Conservation (phyloP, 2,329 filamentous ascomycete genomes). For the Ophiostoma fasciatum region DNA sequence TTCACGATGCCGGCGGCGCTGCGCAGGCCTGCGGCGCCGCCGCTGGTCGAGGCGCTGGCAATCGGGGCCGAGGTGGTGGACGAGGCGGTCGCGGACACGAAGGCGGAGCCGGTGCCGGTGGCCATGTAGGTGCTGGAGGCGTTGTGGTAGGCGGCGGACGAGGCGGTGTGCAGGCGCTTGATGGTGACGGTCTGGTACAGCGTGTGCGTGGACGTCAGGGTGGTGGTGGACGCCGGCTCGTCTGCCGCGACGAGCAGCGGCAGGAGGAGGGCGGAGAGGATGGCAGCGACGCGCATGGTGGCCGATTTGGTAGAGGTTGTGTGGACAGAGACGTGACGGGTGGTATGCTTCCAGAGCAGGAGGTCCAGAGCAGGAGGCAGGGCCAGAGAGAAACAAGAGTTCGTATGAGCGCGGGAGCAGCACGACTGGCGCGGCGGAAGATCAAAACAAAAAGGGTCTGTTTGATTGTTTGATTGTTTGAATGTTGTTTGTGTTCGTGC, state of each 20-base stretch:
- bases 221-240: slow-evolving; percentile 24
- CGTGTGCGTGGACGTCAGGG: slow-evolving; percentile 35
- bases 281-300: slow-evolving; percentile 1
- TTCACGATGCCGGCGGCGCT: slow-evolving; percentile 35
- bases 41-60: slow-evolving; percentile 24
- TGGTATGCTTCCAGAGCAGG: not conserved
- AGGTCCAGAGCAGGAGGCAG: not conserved
- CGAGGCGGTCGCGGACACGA: slow-evolving; percentile 17
- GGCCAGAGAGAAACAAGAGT: not conserved
- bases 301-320: not conserved
- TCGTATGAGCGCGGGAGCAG: not conserved
- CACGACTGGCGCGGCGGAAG: not conserved
- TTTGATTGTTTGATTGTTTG: not conserved
- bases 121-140: slow-evolving; percentile 15
- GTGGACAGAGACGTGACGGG: not conserved
- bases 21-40: slow-evolving; percentile 31
- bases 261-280: not conserved
- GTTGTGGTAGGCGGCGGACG: slow-evolving; percentile 22
- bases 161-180: slow-evolving; percentile 19
- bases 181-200: slow-evolving; percentile 31
- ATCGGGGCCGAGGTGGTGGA: slow-evolving; percentile 18
- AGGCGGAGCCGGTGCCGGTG: slow-evolving; percentile 17
- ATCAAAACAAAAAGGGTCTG: not conserved
- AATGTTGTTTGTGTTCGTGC: not conserved
- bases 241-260: not conserved